Conservation (phyloP, 257 asterid genomes). For the Verbascum thapsus region DNA sequence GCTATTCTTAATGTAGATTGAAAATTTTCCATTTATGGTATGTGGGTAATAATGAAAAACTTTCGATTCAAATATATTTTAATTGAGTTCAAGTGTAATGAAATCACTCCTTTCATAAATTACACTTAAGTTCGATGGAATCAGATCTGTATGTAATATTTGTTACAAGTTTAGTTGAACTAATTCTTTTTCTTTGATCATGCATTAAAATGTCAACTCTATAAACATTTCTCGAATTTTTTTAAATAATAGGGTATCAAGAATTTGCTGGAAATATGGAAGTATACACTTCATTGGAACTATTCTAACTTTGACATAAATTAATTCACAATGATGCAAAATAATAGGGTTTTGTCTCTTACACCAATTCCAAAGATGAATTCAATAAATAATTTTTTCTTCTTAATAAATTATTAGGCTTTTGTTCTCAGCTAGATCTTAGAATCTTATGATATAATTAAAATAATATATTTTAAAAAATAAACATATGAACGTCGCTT, state of each 20-base stretch:
- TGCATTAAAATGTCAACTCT: slow-evolving; percentile 13
- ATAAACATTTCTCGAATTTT: background rate
- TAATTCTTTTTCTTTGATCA: background rate
- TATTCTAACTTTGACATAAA: background rate
- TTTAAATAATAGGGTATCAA: background rate
- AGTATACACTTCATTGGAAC: slow-evolving; percentile 1
- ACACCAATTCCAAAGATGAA: slow-evolving; percentile 13
- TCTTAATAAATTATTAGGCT: slow-evolving; percentile 9
- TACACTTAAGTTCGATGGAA: too few relatives aligned
- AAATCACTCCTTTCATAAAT: too few relatives aligned
- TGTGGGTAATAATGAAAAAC: too few relatives aligned
- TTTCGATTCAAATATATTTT: too few relatives aligned
- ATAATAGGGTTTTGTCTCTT: slow-evolving; percentile 5
- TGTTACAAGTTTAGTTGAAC: background rate
- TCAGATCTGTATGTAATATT: too few relatives aligned
- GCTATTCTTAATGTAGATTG: slow-evolving; percentile 7
- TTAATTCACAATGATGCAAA: slow-evolving; percentile 10
- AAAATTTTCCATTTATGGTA: background rate
- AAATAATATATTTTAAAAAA: background rate
- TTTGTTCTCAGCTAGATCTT: slow-evolving; percentile 26
- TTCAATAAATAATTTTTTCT: background rate
- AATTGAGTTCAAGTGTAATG: too few relatives aligned
- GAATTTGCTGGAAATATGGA: background rate
- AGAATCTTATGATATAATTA: slow-evolving; percentile 19
- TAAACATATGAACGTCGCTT: slow-evolving; percentile 1